Percentiles rank a stretch among this genome's conserved stretches.
phyloP scores from a whole-genome alignment of 2,329 filamentous ascomycete genomes.

The Pyrenophora tritici-repentis region DNA sequence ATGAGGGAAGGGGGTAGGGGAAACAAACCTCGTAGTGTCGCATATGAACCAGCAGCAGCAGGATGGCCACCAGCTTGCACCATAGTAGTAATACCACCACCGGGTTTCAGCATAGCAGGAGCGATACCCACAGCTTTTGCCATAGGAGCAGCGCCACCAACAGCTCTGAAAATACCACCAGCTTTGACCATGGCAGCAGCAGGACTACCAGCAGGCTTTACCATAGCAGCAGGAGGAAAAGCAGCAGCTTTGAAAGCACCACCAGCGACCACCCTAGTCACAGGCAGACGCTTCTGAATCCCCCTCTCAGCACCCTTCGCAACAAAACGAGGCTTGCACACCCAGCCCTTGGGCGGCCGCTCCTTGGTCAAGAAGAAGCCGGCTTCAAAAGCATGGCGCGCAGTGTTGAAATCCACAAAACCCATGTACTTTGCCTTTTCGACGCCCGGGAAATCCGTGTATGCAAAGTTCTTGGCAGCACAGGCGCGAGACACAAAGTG shows the following conservation, averaged over 20 bases:
- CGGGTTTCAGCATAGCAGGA: no score
- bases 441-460: constrained; percentile 4
- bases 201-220: neutral
- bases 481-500: no score
- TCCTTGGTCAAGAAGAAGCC: constrained; percentile 5
- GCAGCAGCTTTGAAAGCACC: neutral
- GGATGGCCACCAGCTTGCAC: neutral
- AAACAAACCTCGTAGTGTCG: neutral
- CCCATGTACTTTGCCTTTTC: constrained; percentile 1
- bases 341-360: neutral
- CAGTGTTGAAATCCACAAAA: constrained; percentile 1
- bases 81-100: no score
- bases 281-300: no score
- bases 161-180: no score
- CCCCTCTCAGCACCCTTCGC: neutral
- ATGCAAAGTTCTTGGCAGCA: neutral
- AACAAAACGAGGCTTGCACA: neutral
- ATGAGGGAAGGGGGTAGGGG: neutral
- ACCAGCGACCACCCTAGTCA: no score
- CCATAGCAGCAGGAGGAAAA: neutral
- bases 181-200: no score
- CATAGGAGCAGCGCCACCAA: no score
- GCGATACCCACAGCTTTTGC: no score
- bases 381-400: constrained; percentile 5
- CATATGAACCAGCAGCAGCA: neutral